Base-by-base conservation (phyloP, 2,329 filamentous ascomycete species). In the Botryotinia calthae region DNA sequence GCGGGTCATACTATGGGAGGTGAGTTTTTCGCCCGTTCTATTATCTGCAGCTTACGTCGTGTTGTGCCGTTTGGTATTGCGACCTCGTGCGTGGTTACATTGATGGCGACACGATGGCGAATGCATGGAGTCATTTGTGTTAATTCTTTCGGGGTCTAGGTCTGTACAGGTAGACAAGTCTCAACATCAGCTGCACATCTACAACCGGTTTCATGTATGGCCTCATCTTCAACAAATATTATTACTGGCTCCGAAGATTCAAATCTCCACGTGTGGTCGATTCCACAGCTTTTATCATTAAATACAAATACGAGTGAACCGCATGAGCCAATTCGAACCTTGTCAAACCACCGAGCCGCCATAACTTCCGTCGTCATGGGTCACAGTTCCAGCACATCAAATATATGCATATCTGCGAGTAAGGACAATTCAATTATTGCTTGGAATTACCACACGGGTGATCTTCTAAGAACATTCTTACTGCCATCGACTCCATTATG, bases 1-100 rank as follows among this genome's bases (percentile, higher is more conserved):
- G 25, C 89, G 95, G 72, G 82, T 98, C 76, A 92, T 97, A 78
- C 83, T 97, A 4, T 99, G 96, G 96, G 96, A 99, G 90, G 93
- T 96, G 81, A 82, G 85, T 83, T n/a, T 20, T 14, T 37, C 5
- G 12, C 34, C 31, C 58, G 14, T 61, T 40, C 58, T 25, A 48
- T 58, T 54, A 69, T 54, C 61, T 37, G 31, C 37, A 70, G 71
- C 61, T 72, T 71, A 74, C 67, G 37, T 69, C 34, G 63, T 65
- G 20, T 65, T 37, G 63, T 65, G 42, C 63, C 63, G 44, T 34
- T 25, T 51, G 34, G 20, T 34, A 61, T 54, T 28, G 66, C 54
- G 34, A 70, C 58, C 9, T n/a, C n/a, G 42, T 63, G n/a, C n/a
- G 31, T 63, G 61, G 59, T 1, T 14, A 51, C 48, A 25, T n/a